These are phyloP conservation scores for Irpex sp. DNA, from an alignment of 1,284 basidiomycete genomes.

Conservation along the genomic window DNA sequence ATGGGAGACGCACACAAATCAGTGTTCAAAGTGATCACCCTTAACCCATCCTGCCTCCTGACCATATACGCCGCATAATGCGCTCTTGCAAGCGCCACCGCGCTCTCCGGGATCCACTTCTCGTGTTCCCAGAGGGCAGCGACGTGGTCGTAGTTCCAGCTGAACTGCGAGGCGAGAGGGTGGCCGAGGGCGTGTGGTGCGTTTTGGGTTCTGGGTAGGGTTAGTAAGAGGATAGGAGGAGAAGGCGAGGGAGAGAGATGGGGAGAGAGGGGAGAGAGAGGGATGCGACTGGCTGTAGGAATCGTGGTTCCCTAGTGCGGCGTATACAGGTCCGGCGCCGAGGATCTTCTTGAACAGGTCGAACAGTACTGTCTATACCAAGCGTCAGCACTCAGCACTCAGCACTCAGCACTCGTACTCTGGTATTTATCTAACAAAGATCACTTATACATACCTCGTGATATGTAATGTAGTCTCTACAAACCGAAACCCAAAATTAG, in stretches of 20 bases:
- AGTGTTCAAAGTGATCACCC: slow-evolving; percentile 74
- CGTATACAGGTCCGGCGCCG: slow-evolving; percentile 63
- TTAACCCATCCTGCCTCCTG: slow-evolving; percentile 57
- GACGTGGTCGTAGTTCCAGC: slow-evolving; percentile 75
- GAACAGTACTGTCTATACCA: slow-evolving; percentile 50
- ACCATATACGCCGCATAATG: slow-evolving; percentile 79
- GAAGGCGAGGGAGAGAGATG: not conserved
- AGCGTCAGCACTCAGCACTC: not conserved
- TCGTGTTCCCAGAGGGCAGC: slow-evolving; percentile 65
- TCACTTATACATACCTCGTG: slow-evolving; percentile 43
- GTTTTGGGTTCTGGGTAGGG: slow-evolving; percentile 48
- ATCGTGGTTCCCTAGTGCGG: too few species aligned
- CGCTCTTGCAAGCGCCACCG: slow-evolving; percentile 52
- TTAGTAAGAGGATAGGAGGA: not conserved
- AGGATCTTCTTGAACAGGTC: slow-evolving; percentile 59
- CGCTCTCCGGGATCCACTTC: slow-evolving; percentile 60
- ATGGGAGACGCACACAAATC: slow-evolving; percentile 52
- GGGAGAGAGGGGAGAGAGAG: slow-evolving; percentile 9
- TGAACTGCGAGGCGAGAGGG: slow-evolving; percentile 51
- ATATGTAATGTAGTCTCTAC: slow-evolving; percentile 34
- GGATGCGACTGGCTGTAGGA: slow-evolving; percentile 50
- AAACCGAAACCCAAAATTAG: not conserved
- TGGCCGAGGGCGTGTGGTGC: slow-evolving; percentile 55
- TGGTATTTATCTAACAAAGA: too few species aligned
- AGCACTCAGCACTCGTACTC: not conserved